Base-by-base conservation (phyloP, 164 flowering plant species). In the Vitis cinerea region DNA sequence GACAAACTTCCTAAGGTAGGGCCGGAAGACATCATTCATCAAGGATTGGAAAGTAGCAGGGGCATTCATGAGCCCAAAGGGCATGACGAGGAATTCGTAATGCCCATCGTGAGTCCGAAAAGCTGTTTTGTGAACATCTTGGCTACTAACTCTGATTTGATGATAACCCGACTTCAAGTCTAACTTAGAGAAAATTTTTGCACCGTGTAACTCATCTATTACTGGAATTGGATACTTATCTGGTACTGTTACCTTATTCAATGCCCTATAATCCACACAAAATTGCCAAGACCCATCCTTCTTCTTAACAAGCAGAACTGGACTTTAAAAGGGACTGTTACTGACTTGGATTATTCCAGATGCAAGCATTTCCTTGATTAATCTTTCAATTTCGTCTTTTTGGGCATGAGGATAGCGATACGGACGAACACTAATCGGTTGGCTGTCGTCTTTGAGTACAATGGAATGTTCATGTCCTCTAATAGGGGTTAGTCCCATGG, bases 321-420 rank as follows among this genome's bases (percentile, higher is more conserved):
- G 60, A 2, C 61, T 52, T 0, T 62, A 59, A 19, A 50, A 66
- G 3, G 71, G 66, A 13, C 61, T 60, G 3, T 1, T 14, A 15
- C 59, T 61, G 0, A 27, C 49, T 3, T 8, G 14, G 3, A 69
- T 8, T 0, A 66, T 16, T 0, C 66, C 66, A 1, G 10, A 1
- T 2, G 2, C 6, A 10, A 66, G 8, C 53, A 66, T 23, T 2
- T 31, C 68, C 9, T 51, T 8, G 0, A 73, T 67, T 2, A 54
- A 7, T 2, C 17, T 55, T 31, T 73, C 63, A 8, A 73, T 73
- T 8, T 61, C 68, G 1, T 55, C 9, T 11, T 73, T 73, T 12
- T 73, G 76, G 27, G 16, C 23, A 8, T 62, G 54, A 0, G 55
- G 63, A 12, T 66, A 72, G 2, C 62, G 9, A 17, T 66, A 66